Evolutionary conservation across 495 filamentous ascomycete genomes (phyloP).

Genomic region (Patellaria atrata): DNA sequence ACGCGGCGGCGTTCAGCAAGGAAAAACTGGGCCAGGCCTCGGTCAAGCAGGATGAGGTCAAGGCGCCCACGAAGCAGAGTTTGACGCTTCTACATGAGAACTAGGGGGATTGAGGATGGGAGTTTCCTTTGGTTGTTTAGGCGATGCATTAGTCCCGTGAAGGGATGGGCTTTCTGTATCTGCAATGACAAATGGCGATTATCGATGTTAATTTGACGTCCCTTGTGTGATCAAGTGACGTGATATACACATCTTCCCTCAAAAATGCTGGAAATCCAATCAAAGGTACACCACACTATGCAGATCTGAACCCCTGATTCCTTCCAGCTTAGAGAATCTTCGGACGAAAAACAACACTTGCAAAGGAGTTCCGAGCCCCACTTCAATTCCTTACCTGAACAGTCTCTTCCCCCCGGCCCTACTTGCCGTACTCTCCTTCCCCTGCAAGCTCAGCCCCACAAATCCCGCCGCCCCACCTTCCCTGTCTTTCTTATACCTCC

Average conservation of each 20-base stretch:
- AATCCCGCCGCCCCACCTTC: slow-evolving; percentile 57
- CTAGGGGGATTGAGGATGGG: slow-evolving; percentile 22
- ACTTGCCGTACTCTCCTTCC: slow-evolving; percentile 21
- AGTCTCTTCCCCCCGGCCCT: slow-evolving; percentile 26
- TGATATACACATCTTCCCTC: too few species aligned
- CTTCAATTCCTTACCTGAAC: slow-evolving; percentile 23
- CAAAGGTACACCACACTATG: slow-evolving; percentile 12
- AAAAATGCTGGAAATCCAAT: neutral
- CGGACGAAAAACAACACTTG: neutral
- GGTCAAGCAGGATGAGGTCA: slow-evolving; percentile 40
- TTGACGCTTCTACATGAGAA: slow-evolving; percentile 39
- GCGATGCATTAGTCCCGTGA: slow-evolving; percentile 2
- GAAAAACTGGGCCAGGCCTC: slow-evolving; percentile 58
- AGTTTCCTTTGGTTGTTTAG: slow-evolving; percentile 7
- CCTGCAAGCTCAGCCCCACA: slow-evolving; percentile 53
- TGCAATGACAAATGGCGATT: slow-evolving; percentile 2
- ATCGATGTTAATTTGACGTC: neutral
- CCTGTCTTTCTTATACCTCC: slow-evolving; percentile 52
- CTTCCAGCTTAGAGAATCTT: neutral
- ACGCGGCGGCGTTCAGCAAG: slow-evolving; percentile 75
- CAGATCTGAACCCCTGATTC: slow-evolving; percentile 1
- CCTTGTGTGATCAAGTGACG: too few species aligned
- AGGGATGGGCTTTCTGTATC: slow-evolving; percentile 5
- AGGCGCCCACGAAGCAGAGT: slow-evolving; percentile 36
- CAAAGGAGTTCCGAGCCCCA: too few species aligned